Base-by-base conservation (phyloP, 163 green algal genomes). In the Scenedesmus sp. region DNA sequence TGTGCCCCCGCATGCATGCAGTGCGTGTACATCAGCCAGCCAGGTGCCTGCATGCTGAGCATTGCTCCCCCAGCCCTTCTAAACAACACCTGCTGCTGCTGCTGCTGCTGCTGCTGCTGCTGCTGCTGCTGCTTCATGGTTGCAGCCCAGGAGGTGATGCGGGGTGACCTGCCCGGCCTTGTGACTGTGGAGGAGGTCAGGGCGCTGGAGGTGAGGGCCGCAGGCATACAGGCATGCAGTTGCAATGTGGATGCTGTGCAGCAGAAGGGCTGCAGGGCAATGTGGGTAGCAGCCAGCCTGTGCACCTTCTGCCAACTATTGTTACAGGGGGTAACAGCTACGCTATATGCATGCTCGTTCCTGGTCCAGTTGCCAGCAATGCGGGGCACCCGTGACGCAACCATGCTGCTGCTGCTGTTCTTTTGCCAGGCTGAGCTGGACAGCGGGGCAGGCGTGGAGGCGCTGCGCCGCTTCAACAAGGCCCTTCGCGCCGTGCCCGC, bases 391-490 rank as follows among this genome's bases (percentile, higher is more conserved):
- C 12, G 23, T 52, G 23, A 2, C 66, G 66, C 66, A 16, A 26
- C 62, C 12, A n/a, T 52, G 16, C 81, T 82, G 73, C 26, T 84
- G 76, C 76, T 84, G 26, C 34, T 34, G 18, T 86, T 46, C 18
- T 4, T 15, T 26, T 73, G 15, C 12, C 94, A 98, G 96, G 94
- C 95, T 54, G 94, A 97, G 93, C 95, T 99, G 87, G 96, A 98
- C 90, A 94, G 93, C 59, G 95, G 97, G 23, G 92, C 93, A 0
- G 95, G 94, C 26, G 93, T 98, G 0, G 88, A 94, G 52, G 95
- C 96, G 1, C 96, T 99, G 70, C 95, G 96, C 70, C 95, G 97
- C 87, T 99, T 99, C 95, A 98, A 97, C 92, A 93, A 95, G 74
- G 92, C 93, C 64, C 94, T 99, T 57, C 91, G 92, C 6, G 92